Percentiles rank a stretch among this genome's conserved stretches.
Conservation (phyloP, 2,329 filamentous ascomycete genomes). For the Beauveria sp. region DNA sequence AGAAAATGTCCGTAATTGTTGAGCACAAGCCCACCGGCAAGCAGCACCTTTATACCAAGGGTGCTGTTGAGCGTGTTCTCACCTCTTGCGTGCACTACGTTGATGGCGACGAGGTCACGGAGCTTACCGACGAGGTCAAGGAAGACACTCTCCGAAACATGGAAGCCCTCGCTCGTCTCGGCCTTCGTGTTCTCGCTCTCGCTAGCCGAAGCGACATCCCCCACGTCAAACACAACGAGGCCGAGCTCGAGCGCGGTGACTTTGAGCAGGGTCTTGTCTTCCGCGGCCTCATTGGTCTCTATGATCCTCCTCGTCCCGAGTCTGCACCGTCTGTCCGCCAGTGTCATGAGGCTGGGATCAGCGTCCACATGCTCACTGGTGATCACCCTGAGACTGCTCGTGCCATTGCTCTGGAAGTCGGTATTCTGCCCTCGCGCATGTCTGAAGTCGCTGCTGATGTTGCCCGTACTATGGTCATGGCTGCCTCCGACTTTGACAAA, state of each 20-base stretch:
- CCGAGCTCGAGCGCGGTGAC: slow-evolving; percentile 40
- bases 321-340: slow-evolving; percentile 50
- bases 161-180: slow-evolving; percentile 57
- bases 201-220: slow-evolving; percentile 43
- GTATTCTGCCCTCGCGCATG: slow-evolving; percentile 49
- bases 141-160: slow-evolving; percentile 57
- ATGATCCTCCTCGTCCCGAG: slow-evolving; percentile 63
- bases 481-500: slow-evolving; percentile 58
- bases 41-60: slow-evolving; percentile 52
- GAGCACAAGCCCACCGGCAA: slow-evolving; percentile 30
- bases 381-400: slow-evolving; percentile 59
- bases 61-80: slow-evolving; percentile 63
- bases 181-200: slow-evolving; percentile 61
- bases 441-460: slow-evolving; percentile 44
- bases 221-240: slow-evolving; percentile 26
- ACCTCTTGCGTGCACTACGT: slow-evolving; percentile 50
- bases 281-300: slow-evolving; percentile 63
- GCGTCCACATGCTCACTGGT: slow-evolving; percentile 63
- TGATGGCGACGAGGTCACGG: slow-evolving; percentile 32
- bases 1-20: slow-evolving; percentile 70
- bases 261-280: slow-evolving; percentile 57
- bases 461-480: slow-evolving; percentile 56
- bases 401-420: slow-evolving; percentile 56
- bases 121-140: slow-evolving; percentile 45
- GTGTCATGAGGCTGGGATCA: slow-evolving; percentile 55